Evolutionary conservation across 2,329 filamentous ascomycete genomes (phyloP).

Genomic region (Dactylella cylindrospora): DNA sequence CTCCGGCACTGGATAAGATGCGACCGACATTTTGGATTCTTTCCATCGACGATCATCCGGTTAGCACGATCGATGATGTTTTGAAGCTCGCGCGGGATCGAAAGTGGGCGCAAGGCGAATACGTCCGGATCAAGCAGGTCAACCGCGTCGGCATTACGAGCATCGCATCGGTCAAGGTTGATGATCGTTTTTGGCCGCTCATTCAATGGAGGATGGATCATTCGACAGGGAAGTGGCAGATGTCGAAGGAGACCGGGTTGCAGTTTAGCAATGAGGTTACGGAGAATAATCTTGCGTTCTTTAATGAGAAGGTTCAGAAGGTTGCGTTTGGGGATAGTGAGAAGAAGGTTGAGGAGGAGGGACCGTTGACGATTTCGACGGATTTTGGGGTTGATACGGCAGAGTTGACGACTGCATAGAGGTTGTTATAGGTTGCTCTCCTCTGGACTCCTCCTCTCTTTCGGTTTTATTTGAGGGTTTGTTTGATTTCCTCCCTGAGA

Average conservation of each 20-base stretch:
- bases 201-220: conserved; percentile 33
- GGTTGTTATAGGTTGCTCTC: too few species aligned
- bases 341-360: not conserved
- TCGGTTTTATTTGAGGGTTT: too few species aligned
- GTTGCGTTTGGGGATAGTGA: conserved; percentile 7
- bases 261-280: conserved; percentile 26
- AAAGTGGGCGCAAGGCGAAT: conserved; percentile 49
- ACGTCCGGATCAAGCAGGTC: conserved; percentile 49
- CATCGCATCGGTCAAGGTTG: conserved; percentile 48
- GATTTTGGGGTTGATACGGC: too few species aligned
- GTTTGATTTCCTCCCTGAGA: too few species aligned
- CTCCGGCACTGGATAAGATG: conserved; percentile 49
- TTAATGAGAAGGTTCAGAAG: conserved; percentile 19
- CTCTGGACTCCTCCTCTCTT: too few species aligned
- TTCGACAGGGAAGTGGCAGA: conserved; percentile 41
- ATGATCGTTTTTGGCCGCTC: conserved; percentile 49
- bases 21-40: conserved; percentile 49
- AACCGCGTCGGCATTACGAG: conserved; percentile 49
- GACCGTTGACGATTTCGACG: too few species aligned
- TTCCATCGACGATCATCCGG: conserved; percentile 47
- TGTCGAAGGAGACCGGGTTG: conserved; percentile 38
- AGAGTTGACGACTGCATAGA: too few species aligned
- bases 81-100: conserved; percentile 46
- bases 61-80: conserved; percentile 47
- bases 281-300: conserved; percentile 22